Evolutionary conservation across 2,329 filamentous ascomycete genomes (phyloP).

Genomic region (Fusarium sp.): DNA sequence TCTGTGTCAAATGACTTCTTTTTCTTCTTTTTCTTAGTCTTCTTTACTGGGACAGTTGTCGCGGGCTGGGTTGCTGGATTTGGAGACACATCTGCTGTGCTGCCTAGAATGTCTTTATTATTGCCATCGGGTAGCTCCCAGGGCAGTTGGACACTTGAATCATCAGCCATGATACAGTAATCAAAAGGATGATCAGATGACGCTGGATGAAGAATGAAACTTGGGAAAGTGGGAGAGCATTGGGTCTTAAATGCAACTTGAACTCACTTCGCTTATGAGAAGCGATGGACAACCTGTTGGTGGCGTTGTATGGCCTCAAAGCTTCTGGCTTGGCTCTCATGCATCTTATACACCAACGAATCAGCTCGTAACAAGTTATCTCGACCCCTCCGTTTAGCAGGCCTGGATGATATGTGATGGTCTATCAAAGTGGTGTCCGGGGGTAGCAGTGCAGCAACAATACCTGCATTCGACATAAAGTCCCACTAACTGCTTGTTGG

Average conservation of each 20-base stretch:
- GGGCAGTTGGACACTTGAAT: accelerated
- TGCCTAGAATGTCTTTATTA: no score
- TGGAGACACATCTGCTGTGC: no score
- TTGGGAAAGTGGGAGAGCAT: accelerated
- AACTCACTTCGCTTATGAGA: accelerated
- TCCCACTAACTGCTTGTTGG: background rate
- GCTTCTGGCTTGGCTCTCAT: accelerated
- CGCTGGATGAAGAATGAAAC: background rate
- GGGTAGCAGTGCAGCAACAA: background rate
- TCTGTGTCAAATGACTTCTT: no score
- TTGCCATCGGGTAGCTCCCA: background rate
- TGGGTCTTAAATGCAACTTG: background rate
- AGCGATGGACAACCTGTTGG: background rate
- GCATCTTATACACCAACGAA: background rate
- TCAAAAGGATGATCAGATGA: accelerated
- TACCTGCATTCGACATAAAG: background rate
- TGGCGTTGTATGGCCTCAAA: constrained; percentile 7
- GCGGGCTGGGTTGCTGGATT: no score
- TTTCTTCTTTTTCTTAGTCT: background rate
- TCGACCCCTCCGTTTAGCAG: accelerated
- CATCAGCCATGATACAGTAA: background rate
- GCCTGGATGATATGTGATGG: background rate
- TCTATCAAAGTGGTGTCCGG: background rate
- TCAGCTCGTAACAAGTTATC: background rate
- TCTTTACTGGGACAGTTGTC: background rate